These are phyloP conservation scores for Colletotrichum cereale DNA, from an alignment of 2,329 filamentous ascomycete species.

Conservation along the genomic window DNA sequence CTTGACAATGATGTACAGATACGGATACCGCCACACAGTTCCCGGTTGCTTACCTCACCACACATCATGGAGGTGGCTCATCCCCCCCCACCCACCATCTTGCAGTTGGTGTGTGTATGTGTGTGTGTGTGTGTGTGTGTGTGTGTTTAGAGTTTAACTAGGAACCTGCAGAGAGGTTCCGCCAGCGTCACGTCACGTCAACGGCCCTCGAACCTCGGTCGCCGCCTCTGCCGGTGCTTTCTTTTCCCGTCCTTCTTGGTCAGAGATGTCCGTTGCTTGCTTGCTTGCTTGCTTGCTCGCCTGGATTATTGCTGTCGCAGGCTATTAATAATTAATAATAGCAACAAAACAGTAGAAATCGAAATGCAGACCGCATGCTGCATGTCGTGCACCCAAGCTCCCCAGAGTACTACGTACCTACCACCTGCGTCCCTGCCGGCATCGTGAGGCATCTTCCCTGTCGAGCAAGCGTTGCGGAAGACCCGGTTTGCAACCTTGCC, in stretches of 20 bases:
- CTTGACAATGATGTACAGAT: neutral
- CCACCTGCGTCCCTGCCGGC: constrained; percentile 9
- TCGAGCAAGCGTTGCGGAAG: neutral
- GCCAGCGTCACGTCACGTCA: constrained; percentile 25
- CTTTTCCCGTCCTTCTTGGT: constrained; percentile 1
- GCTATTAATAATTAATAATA: no score
- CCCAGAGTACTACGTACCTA: neutral
- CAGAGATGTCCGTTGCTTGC: neutral
- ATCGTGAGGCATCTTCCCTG: constrained; percentile 29
- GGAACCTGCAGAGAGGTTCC: constrained; percentile 27
- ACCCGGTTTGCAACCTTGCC: neutral
- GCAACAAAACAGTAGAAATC: neutral
- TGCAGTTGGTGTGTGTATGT: neutral
- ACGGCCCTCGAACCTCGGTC: constrained; percentile 21
- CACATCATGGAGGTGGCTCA: neutral
- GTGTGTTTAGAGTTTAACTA: constrained; percentile 29
- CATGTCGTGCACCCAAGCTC: constrained; percentile 12
- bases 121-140: neutral
- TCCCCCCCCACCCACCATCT: constrained; percentile 14
- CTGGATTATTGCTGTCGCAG: neutral
- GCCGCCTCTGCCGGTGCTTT: constrained; percentile 36
- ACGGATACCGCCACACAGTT: constrained; percentile 9
- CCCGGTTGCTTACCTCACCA: constrained; percentile 21
- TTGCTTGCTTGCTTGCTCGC: neutral
- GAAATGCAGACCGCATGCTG: constrained; percentile 9